These are phyloP conservation scores for Globisporangium solare DNA, from an alignment of 352 stramenopile species.

Conservation along the genomic window DNA sequence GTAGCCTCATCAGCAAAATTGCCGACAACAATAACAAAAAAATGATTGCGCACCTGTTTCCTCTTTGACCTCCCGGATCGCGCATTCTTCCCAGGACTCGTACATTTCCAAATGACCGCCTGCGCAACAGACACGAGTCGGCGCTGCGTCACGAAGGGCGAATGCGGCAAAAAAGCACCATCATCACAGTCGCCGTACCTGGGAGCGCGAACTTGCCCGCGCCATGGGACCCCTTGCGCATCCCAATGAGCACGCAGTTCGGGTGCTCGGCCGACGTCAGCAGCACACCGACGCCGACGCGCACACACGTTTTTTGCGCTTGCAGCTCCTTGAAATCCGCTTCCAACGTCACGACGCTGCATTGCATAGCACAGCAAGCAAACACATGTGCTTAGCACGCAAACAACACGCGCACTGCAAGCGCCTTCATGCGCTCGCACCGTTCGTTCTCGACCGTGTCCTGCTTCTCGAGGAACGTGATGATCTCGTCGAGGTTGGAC, in stretches of 20 bases:
- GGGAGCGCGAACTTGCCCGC: conserved; percentile 72
- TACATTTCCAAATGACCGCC: conserved; percentile 82
- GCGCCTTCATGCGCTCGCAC: conserved; percentile 13
- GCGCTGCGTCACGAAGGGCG: neutral
- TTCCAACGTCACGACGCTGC: conserved; percentile 47
- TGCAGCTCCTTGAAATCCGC: conserved; percentile 61
- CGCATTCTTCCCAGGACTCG: conserved; percentile 76
- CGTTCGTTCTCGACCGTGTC: conserved; percentile 59
- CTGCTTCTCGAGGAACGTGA: conserved; percentile 80
- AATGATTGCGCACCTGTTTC: conserved; percentile 44
- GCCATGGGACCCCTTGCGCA: conserved; percentile 71
- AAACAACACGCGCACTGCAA: too few relatives aligned
- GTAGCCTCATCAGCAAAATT: neutral
- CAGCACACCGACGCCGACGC: conserved; percentile 74
- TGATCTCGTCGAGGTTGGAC: conserved; percentile 82
- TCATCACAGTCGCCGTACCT: conserved; percentile 19
- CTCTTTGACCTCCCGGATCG: conserved; percentile 77
- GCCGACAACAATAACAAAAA: too few relatives aligned
- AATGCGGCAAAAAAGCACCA: too few relatives aligned
- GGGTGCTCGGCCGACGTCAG: conserved; percentile 62
- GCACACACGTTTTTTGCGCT: conserved; percentile 50
- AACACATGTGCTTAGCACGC: neutral
- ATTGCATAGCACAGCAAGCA: neutral
- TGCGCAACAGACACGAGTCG: neutral
- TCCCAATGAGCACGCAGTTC: conserved; percentile 65